Conservation (phyloP, 2,329 filamentous ascomycete genomes). For the Davidsoniella australis region DNA sequence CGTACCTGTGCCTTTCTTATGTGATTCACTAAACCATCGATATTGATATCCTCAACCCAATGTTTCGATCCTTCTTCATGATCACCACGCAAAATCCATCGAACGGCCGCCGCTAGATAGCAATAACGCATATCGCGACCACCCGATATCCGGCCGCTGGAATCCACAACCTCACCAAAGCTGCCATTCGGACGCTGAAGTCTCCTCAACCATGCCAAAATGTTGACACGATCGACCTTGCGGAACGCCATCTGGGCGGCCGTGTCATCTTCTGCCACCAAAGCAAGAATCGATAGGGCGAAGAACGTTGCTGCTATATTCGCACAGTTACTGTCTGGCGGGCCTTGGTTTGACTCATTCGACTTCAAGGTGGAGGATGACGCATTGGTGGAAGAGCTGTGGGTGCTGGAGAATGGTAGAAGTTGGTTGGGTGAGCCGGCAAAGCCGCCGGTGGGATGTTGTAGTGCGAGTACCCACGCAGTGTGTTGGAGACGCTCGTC, state of each 20-base stretch:
- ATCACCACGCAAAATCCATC: slow-evolving; percentile 62
- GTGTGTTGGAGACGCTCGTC: slow-evolving; percentile 29
- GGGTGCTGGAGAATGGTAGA: slow-evolving; percentile 19
- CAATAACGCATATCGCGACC: slow-evolving; percentile 77
- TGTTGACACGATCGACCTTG: slow-evolving; percentile 48
- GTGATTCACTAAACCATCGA: slow-evolving; percentile 51
- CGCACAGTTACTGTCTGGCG: slow-evolving; percentile 21
- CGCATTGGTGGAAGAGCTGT: slow-evolving; percentile 10
- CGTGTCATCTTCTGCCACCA: slow-evolving; percentile 28
- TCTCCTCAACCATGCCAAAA: slow-evolving; percentile 54
- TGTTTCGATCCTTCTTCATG: slow-evolving; percentile 31
- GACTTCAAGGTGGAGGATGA: no score
- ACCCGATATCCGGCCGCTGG: slow-evolving; percentile 45
- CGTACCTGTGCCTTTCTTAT: slow-evolving; percentile 44
- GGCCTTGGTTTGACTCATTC: neutral
- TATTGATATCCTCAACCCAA: slow-evolving; percentile 55
- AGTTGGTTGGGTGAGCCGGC: slow-evolving; percentile 62
- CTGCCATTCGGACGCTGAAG: slow-evolving; percentile 75
- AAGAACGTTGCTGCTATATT: slow-evolving; percentile 84
- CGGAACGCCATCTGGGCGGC: slow-evolving; percentile 30
- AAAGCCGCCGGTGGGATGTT: slow-evolving; percentile 77
- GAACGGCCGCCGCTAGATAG: slow-evolving; percentile 64
- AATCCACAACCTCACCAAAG: slow-evolving; percentile 67
- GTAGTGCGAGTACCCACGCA: slow-evolving; percentile 74
- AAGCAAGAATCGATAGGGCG: slow-evolving; percentile 55